Evolutionary conservation across 345 rosid genomes (phyloP).

Genomic region (Rhizophora apiculata): DNA sequence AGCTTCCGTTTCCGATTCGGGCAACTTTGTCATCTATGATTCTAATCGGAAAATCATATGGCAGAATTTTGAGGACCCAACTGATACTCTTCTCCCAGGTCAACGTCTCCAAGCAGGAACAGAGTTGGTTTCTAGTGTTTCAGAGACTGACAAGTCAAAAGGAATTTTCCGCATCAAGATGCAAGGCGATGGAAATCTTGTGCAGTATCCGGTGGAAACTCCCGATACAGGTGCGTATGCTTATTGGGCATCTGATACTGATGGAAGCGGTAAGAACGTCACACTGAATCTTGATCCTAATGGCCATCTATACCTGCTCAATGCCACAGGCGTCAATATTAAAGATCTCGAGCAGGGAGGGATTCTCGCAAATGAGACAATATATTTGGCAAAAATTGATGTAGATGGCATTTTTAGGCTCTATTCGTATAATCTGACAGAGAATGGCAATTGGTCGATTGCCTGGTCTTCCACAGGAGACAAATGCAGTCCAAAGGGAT

Average conservation of each 20-base stretch:
- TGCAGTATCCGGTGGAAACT: constrained; percentile 23
- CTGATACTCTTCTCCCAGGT: constrained; percentile 18
- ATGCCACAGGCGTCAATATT: neutral
- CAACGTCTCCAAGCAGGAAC: constrained; percentile 13
- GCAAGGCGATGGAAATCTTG: constrained; percentile 16
- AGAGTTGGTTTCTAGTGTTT: constrained; percentile 13
- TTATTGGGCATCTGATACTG: constrained; percentile 8
- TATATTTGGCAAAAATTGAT: constrained; percentile 10
- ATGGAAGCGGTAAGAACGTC: neutral
- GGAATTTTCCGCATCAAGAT: constrained; percentile 18
- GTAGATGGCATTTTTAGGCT: constrained; percentile 24
- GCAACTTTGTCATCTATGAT: constrained; percentile 22
- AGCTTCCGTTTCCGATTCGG: constrained; percentile 23
- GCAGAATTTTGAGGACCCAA: constrained; percentile 21
- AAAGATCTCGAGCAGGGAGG: neutral
- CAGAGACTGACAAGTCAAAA: constrained; percentile 8
- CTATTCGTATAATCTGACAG: constrained; percentile 6
- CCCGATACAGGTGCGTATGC: neutral
- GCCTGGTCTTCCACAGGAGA: constrained; percentile 1
- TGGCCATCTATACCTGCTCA: constrained; percentile 17
- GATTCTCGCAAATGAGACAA: neutral
- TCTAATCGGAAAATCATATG: constrained; percentile 1
- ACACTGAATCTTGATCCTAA: constrained; percentile 21
- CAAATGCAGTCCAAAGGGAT: constrained; percentile 16
- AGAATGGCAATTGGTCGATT: constrained; percentile 1